A percentile compares a stretch with the other conserved stretches of the same genome.
phyloP scores from a whole-genome alignment of 257 asterid genomes.

The Rehmannia glutinosa region DNA sequence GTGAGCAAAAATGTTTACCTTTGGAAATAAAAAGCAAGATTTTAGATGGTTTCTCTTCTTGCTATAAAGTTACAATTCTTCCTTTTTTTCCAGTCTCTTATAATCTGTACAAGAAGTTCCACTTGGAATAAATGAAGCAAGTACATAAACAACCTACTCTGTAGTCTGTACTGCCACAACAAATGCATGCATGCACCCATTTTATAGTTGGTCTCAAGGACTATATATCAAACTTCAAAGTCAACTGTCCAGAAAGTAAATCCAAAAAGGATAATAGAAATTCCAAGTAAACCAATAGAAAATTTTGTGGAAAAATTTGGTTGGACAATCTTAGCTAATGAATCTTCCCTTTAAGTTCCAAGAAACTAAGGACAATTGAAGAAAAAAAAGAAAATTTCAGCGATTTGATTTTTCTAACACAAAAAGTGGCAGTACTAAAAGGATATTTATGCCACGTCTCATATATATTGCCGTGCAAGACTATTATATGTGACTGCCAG shows the following conservation, averaged over 20 bases:
- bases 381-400: neutral
- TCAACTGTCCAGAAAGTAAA: slow-evolving; percentile 5
- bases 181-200: neutral
- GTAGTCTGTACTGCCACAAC: neutral
- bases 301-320: no score
- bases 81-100: neutral
- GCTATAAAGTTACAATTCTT: neutral
- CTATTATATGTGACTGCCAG: no score
- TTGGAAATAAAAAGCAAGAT: neutral
- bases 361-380: neutral
- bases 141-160: slow-evolving; percentile 15
- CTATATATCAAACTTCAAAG: neutral
- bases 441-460: neutral
- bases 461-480: neutral
- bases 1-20: slow-evolving; percentile 4
- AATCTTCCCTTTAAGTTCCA: no score
- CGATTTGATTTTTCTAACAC: neutral
- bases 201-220: neutral
- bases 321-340: no score
- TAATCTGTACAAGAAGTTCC: neutral
- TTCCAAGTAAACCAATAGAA: slow-evolving; percentile 10
- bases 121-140: slow-evolving; percentile 13
- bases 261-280: slow-evolving; percentile 12
- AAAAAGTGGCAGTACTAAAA: neutral
- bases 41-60: neutral